Conservation (phyloP, 2,329 filamentous ascomycete species). For the Phialophora expanda region DNA sequence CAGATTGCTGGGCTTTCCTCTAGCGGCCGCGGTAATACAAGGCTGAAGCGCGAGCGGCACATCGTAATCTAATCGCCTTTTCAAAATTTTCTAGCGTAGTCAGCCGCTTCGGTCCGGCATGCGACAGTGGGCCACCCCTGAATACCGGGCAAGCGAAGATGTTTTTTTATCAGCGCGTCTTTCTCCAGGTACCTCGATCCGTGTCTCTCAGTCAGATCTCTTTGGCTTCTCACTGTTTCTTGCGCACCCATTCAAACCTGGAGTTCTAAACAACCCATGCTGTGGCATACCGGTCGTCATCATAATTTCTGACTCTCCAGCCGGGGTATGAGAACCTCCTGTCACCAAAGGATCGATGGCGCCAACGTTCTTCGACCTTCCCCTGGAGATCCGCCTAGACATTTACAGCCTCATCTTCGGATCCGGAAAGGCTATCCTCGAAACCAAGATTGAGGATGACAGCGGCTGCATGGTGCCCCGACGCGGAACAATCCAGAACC, state of each 20-base stretch:
- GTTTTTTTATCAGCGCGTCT: not conserved
- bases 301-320: not conserved
- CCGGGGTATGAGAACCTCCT: not conserved
- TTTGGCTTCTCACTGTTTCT: not conserved
- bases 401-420: conserved; percentile 55
- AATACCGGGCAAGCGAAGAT: not conserved
- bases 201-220: not conserved
- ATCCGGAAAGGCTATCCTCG: conserved; percentile 26
- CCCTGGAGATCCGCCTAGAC: conserved; percentile 57
- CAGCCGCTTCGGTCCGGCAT: conserved; percentile 7
- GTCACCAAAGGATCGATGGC: conserved; percentile 4
- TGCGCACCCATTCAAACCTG: not conserved
- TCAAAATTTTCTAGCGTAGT: not conserved
- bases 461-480: conserved; percentile 31
- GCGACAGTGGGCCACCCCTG: not conserved
- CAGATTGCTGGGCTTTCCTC: not conserved
- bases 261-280: not conserved
- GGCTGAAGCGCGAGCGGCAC: not conserved
- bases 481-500: conserved; percentile 14
- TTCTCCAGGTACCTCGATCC: not conserved
- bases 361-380: conserved; percentile 55
- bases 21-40: not conserved
- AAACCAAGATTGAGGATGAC: conserved; percentile 24
- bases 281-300: not conserved
- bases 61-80: not conserved